Conservation (phyloP, 768 basidiomycete species). For the Boletus tomentosulus region DNA sequence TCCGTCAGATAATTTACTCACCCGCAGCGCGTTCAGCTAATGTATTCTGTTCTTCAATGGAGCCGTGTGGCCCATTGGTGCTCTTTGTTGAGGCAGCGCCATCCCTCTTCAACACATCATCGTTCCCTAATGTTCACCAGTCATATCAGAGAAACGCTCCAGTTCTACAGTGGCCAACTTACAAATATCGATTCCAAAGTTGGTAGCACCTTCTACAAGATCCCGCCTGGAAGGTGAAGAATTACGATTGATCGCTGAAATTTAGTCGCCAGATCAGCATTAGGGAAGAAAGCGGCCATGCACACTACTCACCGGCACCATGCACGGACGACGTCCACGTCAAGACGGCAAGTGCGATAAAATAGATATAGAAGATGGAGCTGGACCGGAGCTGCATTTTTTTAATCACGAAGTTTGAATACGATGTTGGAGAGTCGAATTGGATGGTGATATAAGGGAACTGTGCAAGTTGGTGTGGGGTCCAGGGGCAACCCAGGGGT, state of each 20-base stretch:
- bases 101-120: background rate
- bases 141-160: background rate
- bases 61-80: background rate
- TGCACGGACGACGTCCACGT: conserved; percentile 4
- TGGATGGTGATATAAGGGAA: background rate
- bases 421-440: background rate
- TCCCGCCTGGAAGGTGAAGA: background rate
- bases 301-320: conserved; percentile 5
- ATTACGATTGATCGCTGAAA: conserved; percentile 1
- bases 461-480: background rate
- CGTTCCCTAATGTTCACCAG: background rate
- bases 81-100: no score
- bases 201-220: background rate
- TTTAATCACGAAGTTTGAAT: background rate
- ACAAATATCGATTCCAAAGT: background rate
- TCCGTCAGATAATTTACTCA: background rate
- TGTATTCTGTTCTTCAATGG: background rate
- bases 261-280: background rate
- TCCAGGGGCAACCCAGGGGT: background rate
- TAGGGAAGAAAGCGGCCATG: background rate
- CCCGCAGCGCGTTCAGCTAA: background rate
- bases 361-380: background rate
- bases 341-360: background rate
- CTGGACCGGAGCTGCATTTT: conserved; percentile 1
- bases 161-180: background rate